Base-by-base conservation (phyloP, 2,329 filamentous ascomycete species). In the Pseudopyrenochaeta lycopersici region DNA sequence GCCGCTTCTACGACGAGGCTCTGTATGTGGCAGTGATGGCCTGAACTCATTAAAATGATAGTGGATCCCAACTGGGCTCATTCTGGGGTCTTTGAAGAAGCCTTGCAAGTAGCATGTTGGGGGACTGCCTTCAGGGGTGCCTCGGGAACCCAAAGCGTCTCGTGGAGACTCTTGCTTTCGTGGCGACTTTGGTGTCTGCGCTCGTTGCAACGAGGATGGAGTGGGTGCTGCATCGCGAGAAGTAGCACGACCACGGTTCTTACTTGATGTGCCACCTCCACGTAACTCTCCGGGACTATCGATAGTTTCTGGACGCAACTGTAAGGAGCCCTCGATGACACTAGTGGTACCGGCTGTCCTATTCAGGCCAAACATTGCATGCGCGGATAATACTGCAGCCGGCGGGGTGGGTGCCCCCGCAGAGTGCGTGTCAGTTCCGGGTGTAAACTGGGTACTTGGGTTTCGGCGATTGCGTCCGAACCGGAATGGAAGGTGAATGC, bases 401-500 rank as follows among this genome's bases (percentile, higher is more conserved):
- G 63, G 61, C 11, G 55, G 42, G 35, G 50, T 21, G 4, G 39
- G 12, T 12, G 45, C 53, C 17, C 62, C 54, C 7, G 51, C 58
- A 18, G 41, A 44, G 44, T 56, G 52, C 21, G 48, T 49, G 10
- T 54, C 44, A 1, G 48, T 49, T 9, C 53, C 44, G 0, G 54
- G 38, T 21, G 32, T 23, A 7, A 42, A 21, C 14, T 43, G 56
- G 27, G 18, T 33, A 7, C n/a, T 20, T 9, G 46, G 41, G 3
- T 46, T 15, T 45, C 23, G 29, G 14, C 46, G 48, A 18, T 11
- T 21, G 23, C 49, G 54, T 39, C 52, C 54, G 36, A 57, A 56
- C 39, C 70, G 61, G n/a, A 69, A 67, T 10, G 66, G 63, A 30
- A 72, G 60, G 12, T 66, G 63, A 11, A 66, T 12, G 23, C 35